Conservation (phyloP, 805 yeast genomes). For the Wickerhamomyces hampshirensis region DNA sequence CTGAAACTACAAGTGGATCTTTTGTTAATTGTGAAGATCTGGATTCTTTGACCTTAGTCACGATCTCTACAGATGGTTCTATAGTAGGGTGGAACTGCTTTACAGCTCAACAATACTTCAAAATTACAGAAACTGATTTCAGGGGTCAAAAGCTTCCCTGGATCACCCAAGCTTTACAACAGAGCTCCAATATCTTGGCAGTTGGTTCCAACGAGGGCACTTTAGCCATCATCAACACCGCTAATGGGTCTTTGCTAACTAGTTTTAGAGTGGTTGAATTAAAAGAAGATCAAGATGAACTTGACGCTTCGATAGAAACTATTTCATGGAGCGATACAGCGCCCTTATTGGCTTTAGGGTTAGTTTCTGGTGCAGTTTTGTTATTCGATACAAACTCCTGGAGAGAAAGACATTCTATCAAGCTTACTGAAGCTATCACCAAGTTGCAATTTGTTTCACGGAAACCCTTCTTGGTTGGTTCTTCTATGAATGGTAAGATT, state of each 20-base stretch:
- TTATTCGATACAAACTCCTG: conserved; percentile 82
- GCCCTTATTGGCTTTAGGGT: conserved; percentile 76
- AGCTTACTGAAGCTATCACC: conserved; percentile 79
- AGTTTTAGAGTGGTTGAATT: conserved; percentile 60
- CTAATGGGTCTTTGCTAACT: conserved; percentile 66
- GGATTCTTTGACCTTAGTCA: conserved; percentile 59
- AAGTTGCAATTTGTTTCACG: conserved; percentile 59
- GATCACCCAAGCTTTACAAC: conserved; percentile 61
- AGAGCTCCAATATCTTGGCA: conserved; percentile 54
- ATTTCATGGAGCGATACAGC: conserved; percentile 69
- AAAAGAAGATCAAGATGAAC: conserved; percentile 49
- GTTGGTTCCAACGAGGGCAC: conserved; percentile 88
- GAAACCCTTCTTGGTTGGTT: conserved; percentile 58
- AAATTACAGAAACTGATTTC: conserved; percentile 58
- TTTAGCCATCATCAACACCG: conserved; percentile 70
- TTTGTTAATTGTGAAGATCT: conserved; percentile 61
- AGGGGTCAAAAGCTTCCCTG: conserved; percentile 82
- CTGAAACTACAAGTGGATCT: conserved; percentile 74
- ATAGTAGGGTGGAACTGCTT: conserved; percentile 88
- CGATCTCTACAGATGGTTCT: conserved; percentile 81
- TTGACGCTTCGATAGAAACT: conserved; percentile 72
- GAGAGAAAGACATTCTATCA: conserved; percentile 72
- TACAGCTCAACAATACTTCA: conserved; percentile 65
- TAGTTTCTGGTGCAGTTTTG: conserved; percentile 83
- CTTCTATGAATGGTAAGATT: conserved; percentile 81